Percentiles rank a stretch among this genome's conserved stretches.
These are phyloP conservation scores for Suillus cothurnatus DNA, from an alignment of 768 basidiomycete species.

Conservation along the genomic window DNA sequence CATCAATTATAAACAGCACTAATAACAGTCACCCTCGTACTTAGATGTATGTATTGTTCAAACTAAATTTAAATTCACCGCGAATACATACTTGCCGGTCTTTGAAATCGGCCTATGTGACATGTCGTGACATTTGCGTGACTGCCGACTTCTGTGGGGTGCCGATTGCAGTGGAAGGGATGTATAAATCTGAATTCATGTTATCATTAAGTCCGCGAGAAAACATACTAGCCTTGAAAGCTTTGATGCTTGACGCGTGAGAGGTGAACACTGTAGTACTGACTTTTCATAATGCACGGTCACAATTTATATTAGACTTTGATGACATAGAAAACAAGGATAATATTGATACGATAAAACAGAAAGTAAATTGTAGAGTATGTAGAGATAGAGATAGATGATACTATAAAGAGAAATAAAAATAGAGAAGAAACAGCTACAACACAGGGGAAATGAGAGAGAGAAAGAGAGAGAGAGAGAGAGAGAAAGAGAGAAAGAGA, in stretches of 20 bases:
- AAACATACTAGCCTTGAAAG: not conserved
- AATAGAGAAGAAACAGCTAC: not conserved
- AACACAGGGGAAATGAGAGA: not conserved
- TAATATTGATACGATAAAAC: not conserved
- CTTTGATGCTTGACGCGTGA: not conserved
- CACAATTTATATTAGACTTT: not conserved
- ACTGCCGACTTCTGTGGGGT: no score
- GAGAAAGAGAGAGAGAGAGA: not conserved
- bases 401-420: not conserved
- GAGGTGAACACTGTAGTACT: not conserved
- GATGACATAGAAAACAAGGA: not conserved
- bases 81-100: no score
- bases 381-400: not conserved
- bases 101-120: no score
- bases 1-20: no score
- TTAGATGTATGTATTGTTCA: no score
- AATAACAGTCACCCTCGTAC: no score
- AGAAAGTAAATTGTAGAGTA: not conserved
- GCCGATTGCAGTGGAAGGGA: no score
- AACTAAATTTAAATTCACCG: no score
- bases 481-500: no score
- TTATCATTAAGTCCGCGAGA: not conserved
- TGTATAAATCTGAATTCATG: not conserved
- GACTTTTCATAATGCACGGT: not conserved
- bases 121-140: no score